phyloP scores from a whole-genome alignment of 129 eudicot species.

The Smallanthus sonchifolius region DNA sequence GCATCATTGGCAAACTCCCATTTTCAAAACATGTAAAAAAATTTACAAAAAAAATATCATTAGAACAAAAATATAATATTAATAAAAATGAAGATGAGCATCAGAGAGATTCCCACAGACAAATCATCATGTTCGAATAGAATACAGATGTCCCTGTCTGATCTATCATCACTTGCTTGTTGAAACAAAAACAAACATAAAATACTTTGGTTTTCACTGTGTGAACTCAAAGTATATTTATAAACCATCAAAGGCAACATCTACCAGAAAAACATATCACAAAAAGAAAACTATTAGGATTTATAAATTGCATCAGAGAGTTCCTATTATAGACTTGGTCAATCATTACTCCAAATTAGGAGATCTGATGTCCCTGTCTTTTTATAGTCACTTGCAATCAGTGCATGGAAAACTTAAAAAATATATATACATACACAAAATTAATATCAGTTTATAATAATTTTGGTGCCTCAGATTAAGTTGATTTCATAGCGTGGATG shows the following conservation, averaged over 20 bases:
- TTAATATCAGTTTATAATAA: too few species aligned
- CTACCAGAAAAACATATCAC: not conserved
- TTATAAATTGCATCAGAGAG: conserved; percentile 39
- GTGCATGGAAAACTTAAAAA: not conserved
- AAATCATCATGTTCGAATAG: conserved; percentile 43
- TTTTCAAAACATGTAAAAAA: too few species aligned
- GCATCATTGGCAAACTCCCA: conserved; percentile 52
- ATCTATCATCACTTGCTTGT: conserved; percentile 55
- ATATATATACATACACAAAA: too few species aligned
- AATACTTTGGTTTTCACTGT: too few species aligned
- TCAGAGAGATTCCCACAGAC: conserved; percentile 96
- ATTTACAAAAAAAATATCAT: too few species aligned
- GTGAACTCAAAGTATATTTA: not conserved
- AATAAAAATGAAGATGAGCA: not conserved
- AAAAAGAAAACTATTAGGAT: too few species aligned
- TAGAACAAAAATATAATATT: not conserved
- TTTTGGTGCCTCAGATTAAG: conserved; percentile 21
- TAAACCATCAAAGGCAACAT: not conserved
- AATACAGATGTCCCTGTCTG: conserved; percentile 93
- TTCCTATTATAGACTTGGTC: conserved; percentile 43
- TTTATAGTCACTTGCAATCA: conserved; percentile 32
- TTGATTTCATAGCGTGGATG: conserved; percentile 23
- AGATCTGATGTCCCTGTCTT: conserved; percentile 42
- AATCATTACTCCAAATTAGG: conserved; percentile 13
- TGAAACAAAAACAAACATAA: too few species aligned